phyloP scores from a whole-genome alignment of 2,329 filamentous ascomycete species.

The Huntiella savannae region DNA sequence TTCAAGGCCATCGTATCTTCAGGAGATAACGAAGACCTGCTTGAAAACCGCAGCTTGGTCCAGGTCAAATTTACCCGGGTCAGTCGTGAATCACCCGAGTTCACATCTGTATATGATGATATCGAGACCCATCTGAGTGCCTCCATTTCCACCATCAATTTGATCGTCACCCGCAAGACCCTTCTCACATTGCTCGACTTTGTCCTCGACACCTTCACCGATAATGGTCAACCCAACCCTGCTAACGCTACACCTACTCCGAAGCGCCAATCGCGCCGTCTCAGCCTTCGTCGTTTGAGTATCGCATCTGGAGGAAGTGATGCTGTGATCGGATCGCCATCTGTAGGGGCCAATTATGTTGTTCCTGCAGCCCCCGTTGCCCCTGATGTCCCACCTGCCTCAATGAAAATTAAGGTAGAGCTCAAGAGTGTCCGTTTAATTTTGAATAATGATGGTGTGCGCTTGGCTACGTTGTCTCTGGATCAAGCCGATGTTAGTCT shows the following conservation, averaged over 20 bases:
- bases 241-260: not conserved
- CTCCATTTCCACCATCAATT: constrained; percentile 82
- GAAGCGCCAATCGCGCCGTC: not conserved
- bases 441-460: constrained; percentile 91
- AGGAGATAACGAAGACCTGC: constrained; percentile 48
- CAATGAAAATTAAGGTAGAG: constrained; percentile 84
- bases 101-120: constrained; percentile 77
- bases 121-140: constrained; percentile 87
- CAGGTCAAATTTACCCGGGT: constrained; percentile 78
- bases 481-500: constrained; percentile 84
- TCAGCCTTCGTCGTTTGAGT: constrained; percentile 7
- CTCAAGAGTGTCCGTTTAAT: constrained; percentile 86
- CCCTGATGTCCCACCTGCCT: constrained; percentile 27
- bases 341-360: not conserved
- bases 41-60: constrained; percentile 64
- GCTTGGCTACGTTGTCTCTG: constrained; percentile 78
- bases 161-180: constrained; percentile 85
- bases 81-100: constrained; percentile 80
- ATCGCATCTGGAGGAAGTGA: constrained; percentile 9
- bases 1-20: constrained; percentile 98
- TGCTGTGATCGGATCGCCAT: not conserved
- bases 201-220: constrained; percentile 75
- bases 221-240: constrained; percentile 23
- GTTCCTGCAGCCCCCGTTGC: constrained; percentile 1
- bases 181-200: constrained; percentile 87